Evolutionary conservation across 495 filamentous ascomycete genomes (phyloP), one percentile per base, ranked within the genome.

Genomic region (Aspergillus panamensis): DNA sequence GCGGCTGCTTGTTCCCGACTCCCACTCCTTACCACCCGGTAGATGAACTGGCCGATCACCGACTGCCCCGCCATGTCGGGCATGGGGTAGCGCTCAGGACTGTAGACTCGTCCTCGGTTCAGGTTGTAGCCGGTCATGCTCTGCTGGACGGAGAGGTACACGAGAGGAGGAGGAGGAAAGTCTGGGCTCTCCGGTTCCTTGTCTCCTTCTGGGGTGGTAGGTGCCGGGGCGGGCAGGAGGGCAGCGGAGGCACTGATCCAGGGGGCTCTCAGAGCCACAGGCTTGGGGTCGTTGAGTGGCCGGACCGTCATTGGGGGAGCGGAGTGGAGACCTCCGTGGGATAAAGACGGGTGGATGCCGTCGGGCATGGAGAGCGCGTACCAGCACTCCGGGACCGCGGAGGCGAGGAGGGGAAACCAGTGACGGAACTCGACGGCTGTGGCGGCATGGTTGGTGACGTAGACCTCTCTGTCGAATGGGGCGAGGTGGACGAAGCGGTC

Each of bases 121-220:
- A 17, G 12, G n/a, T 10, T 33, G 29, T 32, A 19, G 1, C 51
- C 51, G 14, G 35, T 42, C 9, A 53, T 32, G n/a, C 20, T 47
- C 8, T 33, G 14, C 32, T 55, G 40, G 39, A 55, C 42, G 19
- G 53, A 55, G 53, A 55, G 20, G 19, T 55, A 55, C 13, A 55
- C 30, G 13, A 55, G 40, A 1, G 39, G n/a, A 8, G 39, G n/a
- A 8, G 51, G 16, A 5, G 37, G 2, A 2, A 10, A 16, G 2
- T 16, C 17, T 19, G 31, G 32, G 19, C 30, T 25, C 1, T 51
- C 13, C 13, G 6, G 8, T 5, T 40, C 37, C 8, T 40, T 40
- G 19, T 16, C 8, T 45, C 8, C 42, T 39, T 39, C 35, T 39
- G 35, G 8, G 33, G 33, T 8, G 33, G 8, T 35, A 19, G 13